Evolutionary conservation across 2,329 filamentous ascomycete genomes (phyloP).

Genomic region (Aspergillus flavus): DNA sequence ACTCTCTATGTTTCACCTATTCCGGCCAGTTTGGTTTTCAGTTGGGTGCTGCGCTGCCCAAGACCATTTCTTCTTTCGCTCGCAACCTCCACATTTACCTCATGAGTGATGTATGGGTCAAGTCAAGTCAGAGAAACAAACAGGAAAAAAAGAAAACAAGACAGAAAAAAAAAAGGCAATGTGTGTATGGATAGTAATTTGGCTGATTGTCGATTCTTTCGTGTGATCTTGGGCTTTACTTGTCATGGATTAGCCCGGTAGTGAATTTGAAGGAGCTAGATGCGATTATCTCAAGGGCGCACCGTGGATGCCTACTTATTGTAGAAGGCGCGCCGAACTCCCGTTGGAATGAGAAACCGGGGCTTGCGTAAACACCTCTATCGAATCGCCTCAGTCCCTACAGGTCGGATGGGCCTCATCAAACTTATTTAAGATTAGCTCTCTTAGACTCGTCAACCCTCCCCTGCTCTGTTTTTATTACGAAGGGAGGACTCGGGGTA

Average conservation of each 20-base stretch:
- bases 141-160: background rate
- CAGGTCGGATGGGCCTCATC: background rate
- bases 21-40: slow-evolving; percentile 10
- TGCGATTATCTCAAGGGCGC: background rate
- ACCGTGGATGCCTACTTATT: background rate
- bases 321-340: background rate
- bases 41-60: background rate
- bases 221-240: background rate
- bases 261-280: slow-evolving; percentile 1
- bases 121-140: slow-evolving; percentile 1
- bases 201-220: slow-evolving; percentile 1
- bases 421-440: background rate
- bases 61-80: background rate
- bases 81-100: background rate
- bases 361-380: background rate
- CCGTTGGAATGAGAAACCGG: background rate
- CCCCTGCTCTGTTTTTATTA: background rate
- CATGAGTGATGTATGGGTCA: slow-evolving; percentile 3
- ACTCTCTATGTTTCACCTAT: slow-evolving; percentile 16
- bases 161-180: background rate
- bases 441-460: background rate
- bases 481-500: background rate
- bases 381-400: background rate
- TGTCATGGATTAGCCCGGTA: background rate
- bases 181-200: background rate